Evolutionary conservation across 176 grass and related monocot species (phyloP).

Genomic region (Bothriochloa decipiens): DNA sequence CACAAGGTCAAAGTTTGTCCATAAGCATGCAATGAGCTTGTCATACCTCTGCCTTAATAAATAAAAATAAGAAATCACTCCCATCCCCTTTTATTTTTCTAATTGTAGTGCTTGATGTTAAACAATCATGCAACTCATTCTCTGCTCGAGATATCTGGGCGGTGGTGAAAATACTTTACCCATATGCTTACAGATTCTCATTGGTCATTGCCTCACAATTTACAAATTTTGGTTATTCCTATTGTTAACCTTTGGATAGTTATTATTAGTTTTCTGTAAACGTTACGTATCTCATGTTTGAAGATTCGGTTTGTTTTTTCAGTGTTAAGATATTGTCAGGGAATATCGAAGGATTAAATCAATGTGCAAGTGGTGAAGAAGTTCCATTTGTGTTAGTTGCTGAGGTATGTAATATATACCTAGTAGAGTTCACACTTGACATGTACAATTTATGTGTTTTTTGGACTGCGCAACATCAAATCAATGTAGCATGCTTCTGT

Average conservation of each 20-base stretch:
- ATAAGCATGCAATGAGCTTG: background rate
- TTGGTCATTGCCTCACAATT: conserved; percentile 1
- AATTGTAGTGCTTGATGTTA: background rate
- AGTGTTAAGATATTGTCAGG: conserved; percentile 89
- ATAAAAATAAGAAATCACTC: background rate
- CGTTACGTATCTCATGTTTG: conserved; percentile 17
- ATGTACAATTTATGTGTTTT: background rate
- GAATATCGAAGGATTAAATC: conserved; percentile 58
- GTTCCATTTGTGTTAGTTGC: conserved; percentile 57
- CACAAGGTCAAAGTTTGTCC: background rate
- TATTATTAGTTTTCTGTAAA: conserved; percentile 29
- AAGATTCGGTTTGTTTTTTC: conserved; percentile 30
- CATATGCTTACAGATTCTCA: background rate
- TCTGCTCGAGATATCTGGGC: conserved; percentile 24
- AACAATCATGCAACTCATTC: background rate
- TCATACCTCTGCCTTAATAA: background rate
- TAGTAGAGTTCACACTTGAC: conserved; percentile 22
- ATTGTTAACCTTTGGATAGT: conserved; percentile 18
- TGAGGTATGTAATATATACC: conserved; percentile 55
- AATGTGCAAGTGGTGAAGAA: conserved; percentile 46
- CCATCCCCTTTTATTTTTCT: background rate
- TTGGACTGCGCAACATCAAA: background rate
- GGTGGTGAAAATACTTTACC: background rate
- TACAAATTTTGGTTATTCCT: conserved; percentile 15
- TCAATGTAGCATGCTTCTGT: background rate